Conservation (phyloP, 257 asterid species). For the Lantana camara region DNA sequence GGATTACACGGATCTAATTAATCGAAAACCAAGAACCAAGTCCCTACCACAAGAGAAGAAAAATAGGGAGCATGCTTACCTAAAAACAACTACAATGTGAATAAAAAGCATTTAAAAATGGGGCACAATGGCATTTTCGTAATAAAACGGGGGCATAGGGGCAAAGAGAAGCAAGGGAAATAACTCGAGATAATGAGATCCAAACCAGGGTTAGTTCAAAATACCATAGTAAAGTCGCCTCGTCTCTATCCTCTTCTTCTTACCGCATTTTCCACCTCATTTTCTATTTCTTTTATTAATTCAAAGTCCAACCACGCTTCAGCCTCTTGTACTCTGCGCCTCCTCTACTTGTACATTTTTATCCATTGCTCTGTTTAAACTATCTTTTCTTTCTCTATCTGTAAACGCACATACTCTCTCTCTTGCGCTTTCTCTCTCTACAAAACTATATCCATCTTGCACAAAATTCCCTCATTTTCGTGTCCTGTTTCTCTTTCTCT, state of each 20-base stretch:
- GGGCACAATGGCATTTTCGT: constrained; percentile 21
- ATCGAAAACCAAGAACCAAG: no score
- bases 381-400: constrained; percentile 30
- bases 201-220: constrained; percentile 38
- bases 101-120: no score
- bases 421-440: constrained; percentile 40
- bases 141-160: constrained; percentile 16
- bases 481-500: constrained; percentile 16
- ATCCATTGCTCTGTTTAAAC: constrained; percentile 22
- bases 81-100: no score
- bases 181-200: background rate
- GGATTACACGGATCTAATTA: background rate
- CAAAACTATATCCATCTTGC: constrained; percentile 26
- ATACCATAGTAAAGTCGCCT: constrained; percentile 29
- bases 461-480: constrained; percentile 32
- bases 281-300: constrained; percentile 15
- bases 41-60: no score
- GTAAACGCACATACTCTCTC: constrained; percentile 24
- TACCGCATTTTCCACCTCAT: constrained; percentile 42
- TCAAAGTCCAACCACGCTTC: constrained; percentile 19
- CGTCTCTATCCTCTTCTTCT: constrained; percentile 46
- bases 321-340: constrained; percentile 37
- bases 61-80: no score
- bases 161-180: constrained; percentile 10
- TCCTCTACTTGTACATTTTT: constrained; percentile 33